A percentile compares a stretch with the other conserved stretches of the same genome.
These are phyloP conservation scores for Mucor circinelloides DNA, from an alignment of 371 early-diverging fungal species.

Conservation along the genomic window DNA sequence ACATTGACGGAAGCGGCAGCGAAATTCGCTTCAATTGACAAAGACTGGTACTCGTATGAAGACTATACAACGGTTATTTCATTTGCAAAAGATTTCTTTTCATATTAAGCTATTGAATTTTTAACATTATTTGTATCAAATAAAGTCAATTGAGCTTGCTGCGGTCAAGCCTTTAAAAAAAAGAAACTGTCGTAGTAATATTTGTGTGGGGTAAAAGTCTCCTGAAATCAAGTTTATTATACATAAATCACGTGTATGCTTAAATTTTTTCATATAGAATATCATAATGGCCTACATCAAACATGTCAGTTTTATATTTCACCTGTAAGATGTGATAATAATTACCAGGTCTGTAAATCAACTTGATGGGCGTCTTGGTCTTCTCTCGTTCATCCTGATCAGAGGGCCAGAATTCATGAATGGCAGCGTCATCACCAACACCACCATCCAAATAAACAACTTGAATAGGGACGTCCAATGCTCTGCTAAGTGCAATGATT, in stretches of 20 bases:
- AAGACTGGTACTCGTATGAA: neutral
- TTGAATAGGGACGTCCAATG: conserved; percentile 57
- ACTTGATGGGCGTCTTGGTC: conserved; percentile 31
- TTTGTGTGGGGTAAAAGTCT: neutral
- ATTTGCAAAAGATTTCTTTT: neutral
- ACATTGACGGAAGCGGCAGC: neutral
- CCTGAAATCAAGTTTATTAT: neutral
- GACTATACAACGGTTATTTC: neutral
- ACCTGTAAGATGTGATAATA: neutral
- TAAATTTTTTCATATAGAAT: conserved; percentile 5
- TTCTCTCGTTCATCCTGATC: conserved; percentile 32
- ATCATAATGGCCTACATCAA: conserved; percentile 11
- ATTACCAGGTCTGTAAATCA: conserved; percentile 53
- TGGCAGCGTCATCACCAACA: conserved; percentile 45
- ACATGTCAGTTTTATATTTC: neutral
- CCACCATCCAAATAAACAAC: conserved; percentile 71
- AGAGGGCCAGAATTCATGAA: conserved; percentile 54
- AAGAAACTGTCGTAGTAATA: neutral
- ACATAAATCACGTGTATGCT: neutral
- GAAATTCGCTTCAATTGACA: neutral
- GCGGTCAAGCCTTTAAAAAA: neutral
- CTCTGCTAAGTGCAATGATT: conserved; percentile 66
- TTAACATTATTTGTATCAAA: neutral
- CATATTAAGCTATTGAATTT: neutral
- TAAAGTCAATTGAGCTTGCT: neutral